These are phyloP conservation scores for Tetrahymena borealis DNA, from an alignment of 73 alveolate species.

Conservation along the genomic window DNA sequence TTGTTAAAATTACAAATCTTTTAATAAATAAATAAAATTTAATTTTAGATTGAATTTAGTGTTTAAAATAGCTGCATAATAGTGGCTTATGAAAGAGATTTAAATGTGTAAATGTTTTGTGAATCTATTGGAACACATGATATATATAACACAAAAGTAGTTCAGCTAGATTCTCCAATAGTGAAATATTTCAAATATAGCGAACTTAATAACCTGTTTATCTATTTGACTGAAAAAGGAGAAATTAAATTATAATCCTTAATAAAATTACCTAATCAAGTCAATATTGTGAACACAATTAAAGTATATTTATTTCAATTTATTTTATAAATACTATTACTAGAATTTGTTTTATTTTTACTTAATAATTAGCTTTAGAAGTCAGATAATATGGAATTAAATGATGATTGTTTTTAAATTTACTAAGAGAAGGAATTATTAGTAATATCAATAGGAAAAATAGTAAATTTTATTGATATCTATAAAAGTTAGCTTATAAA, in stretches of 20 bases:
- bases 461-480: background rate
- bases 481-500: background rate
- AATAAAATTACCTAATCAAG: background rate
- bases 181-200: background rate
- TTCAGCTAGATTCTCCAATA: background rate
- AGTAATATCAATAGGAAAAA: background rate
- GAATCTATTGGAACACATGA: background rate
- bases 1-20: no score
- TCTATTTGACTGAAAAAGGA: background rate
- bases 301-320: background rate
- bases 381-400: background rate
- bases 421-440: background rate
- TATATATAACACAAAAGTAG: background rate
- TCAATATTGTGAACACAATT: background rate
- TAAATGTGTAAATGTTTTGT: background rate
- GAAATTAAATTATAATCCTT: background rate
- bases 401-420: background rate
- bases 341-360: background rate
- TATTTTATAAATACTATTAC: background rate
- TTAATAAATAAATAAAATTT: no score
- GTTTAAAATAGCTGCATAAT: no score
- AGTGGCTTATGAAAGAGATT: background rate
- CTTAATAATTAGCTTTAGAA: background rate
- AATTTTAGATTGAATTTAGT: no score
- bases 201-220: background rate